Evolutionary conservation across 495 filamentous ascomycete species (phyloP).

Genomic region (Viridothelium virens): DNA sequence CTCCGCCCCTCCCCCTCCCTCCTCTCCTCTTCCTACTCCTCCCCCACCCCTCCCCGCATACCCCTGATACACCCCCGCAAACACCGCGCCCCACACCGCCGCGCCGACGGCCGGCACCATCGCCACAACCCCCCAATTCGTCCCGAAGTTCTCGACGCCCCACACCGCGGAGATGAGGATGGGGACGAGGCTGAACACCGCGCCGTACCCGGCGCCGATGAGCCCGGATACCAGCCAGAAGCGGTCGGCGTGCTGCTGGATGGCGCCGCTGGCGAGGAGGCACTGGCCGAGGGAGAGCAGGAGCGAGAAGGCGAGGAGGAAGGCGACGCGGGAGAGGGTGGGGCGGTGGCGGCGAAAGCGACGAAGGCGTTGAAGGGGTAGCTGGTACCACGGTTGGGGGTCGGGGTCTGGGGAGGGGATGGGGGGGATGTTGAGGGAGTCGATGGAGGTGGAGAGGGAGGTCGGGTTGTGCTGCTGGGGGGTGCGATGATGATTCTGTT

Average conservation of each 20-base stretch:
- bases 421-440: constrained; percentile 15
- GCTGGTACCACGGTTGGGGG: constrained; percentile 26
- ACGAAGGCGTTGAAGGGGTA: constrained; percentile 28
- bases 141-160: constrained; percentile 97
- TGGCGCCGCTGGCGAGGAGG: constrained; percentile 61
- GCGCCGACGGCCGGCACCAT: constrained; percentile 82
- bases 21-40: constrained; percentile 28
- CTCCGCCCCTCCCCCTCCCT: constrained; percentile 36
- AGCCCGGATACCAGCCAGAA: constrained; percentile 75
- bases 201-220: constrained; percentile 86
- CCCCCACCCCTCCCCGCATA: constrained; percentile 26
- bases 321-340: constrained; percentile 65
- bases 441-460: constrained; percentile 35
- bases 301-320: constrained; percentile 67
- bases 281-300: constrained; percentile 71
- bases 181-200: constrained; percentile 77
- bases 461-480: constrained; percentile 26
- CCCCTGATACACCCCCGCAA: constrained; percentile 69
- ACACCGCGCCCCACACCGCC: constrained; percentile 76
- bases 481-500: constrained; percentile 24
- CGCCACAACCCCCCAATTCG: constrained; percentile 92
- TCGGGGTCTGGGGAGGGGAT: not conserved
- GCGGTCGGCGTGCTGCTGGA: constrained; percentile 56
- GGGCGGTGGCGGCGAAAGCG: constrained; percentile 33
- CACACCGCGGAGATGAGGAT: constrained; percentile 92